A percentile compares a stretch with the other conserved stretches of the same genome.
Conservation (phyloP, 768 basidiomycete species). For the Tephrocybe rancida region DNA sequence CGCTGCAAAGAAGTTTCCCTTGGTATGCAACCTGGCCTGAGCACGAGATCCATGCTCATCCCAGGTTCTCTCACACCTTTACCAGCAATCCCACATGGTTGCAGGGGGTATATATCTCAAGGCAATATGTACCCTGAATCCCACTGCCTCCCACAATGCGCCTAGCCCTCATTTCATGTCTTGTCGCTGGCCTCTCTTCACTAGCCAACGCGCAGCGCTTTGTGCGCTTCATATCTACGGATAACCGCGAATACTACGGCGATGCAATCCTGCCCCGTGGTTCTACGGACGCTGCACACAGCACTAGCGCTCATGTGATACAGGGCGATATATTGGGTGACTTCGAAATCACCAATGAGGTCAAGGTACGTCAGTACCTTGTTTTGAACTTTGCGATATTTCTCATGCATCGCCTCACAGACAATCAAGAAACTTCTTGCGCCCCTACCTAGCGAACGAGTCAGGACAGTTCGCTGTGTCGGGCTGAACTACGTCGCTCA, state of each 20-base stretch:
- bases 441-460: slow-evolving; percentile 33
- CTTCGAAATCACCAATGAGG: slow-evolving; percentile 33
- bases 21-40: too few relatives aligned
- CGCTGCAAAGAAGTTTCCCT: too few relatives aligned
- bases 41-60: too few relatives aligned
- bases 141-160: slow-evolving; percentile 15
- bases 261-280: slow-evolving; percentile 36
- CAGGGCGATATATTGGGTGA: slow-evolving; percentile 37
- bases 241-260: slow-evolving; percentile 38
- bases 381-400: background rate
- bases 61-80: too few relatives aligned
- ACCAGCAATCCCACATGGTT: too few relatives aligned
- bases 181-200: slow-evolving; percentile 20
- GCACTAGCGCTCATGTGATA: slow-evolving; percentile 33
- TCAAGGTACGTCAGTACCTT: slow-evolving; percentile 27
- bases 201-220: slow-evolving; percentile 32
- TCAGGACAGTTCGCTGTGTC: slow-evolving; percentile 38
- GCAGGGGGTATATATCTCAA: too few relatives aligned
- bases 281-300: slow-evolving; percentile 33
- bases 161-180: background rate
- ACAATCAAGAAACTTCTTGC: slow-evolving; percentile 33
- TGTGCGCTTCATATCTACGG: slow-evolving; percentile 40
- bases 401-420: slow-evolving; percentile 16
- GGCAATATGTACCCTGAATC: too few relatives aligned
- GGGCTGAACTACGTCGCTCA: slow-evolving; percentile 38